A percentile compares a stretch with the other conserved stretches of the same genome.
Evolutionary conservation across 257 asterid species (phyloP).

Genomic region (Solanum megistacrolobum): DNA sequence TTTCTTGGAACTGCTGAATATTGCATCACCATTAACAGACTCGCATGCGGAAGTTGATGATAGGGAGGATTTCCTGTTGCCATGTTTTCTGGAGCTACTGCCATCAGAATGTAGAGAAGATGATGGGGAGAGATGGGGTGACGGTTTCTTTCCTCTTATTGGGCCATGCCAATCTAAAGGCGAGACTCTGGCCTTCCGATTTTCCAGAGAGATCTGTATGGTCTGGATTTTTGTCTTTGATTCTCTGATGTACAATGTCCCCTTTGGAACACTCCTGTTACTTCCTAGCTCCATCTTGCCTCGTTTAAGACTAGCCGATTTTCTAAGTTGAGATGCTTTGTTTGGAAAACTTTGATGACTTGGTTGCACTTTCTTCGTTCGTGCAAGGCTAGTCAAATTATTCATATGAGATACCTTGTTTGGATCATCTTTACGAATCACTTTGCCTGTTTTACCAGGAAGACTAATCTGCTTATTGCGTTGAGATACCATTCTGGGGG

Average conservation of each 20-base stretch:
- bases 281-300: background rate
- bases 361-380: constrained; percentile 1
- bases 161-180: background rate
- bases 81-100: background rate
- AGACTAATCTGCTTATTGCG: background rate
- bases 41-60: background rate
- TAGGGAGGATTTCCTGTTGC: background rate
- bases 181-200: background rate
- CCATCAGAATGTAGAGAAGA: background rate
- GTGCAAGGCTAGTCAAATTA: constrained; percentile 1
- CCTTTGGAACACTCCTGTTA: background rate
- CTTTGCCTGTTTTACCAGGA: background rate
- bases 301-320: background rate
- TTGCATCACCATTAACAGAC: background rate
- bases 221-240: background rate
- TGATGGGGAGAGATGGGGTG: background rate
- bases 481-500: background rate
- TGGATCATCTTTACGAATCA: background rate
- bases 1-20: background rate
- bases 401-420: background rate
- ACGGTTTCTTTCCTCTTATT: background rate
- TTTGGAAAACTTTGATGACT: constrained; percentile 17
- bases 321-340: constrained; percentile 14
- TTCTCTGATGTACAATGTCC: background rate
- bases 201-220: background rate